Conservation (phyloP, 2,329 filamentous ascomycete genomes). For the Domatiomyces globalis region DNA sequence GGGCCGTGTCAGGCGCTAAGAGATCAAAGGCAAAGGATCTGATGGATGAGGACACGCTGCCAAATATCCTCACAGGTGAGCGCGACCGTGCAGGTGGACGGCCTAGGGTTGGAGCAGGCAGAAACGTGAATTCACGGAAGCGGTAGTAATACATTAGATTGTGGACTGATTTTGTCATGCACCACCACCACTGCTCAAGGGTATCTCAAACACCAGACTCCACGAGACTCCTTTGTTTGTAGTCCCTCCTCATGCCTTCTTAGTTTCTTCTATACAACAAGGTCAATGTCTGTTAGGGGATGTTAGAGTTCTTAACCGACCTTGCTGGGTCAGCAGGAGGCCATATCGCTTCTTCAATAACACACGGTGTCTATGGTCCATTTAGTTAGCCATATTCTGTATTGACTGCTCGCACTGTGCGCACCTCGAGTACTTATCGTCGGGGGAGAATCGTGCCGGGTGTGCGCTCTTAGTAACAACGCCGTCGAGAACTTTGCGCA, state of each 20-base stretch:
- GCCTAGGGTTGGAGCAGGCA: conserved; percentile 70
- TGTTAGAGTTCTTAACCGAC: conserved; percentile 25
- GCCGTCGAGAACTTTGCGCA: conserved; percentile 53
- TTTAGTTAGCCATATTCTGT: conserved; percentile 1
- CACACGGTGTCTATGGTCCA: conserved; percentile 58
- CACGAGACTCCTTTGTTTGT: neutral
- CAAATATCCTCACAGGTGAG: conserved; percentile 68
- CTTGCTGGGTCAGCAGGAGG: conserved; percentile 70
- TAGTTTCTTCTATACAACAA: conserved; percentile 19
- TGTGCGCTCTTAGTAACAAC: conserved; percentile 92
- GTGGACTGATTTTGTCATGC: neutral
- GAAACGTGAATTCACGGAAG: conserved; percentile 68
- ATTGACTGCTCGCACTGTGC: conserved; percentile 8
- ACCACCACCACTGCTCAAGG: neutral
- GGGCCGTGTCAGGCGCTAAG: conserved; percentile 48
- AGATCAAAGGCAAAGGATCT: conserved; percentile 61
- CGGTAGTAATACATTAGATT: conserved; percentile 19
- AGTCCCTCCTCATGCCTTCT: conserved; percentile 18
- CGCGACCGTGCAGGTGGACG: conserved; percentile 50
- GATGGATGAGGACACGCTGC: conserved; percentile 91
- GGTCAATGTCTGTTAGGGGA: conserved; percentile 7
- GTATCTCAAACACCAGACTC: neutral
- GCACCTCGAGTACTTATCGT: conserved; percentile 88
- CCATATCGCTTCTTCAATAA: conserved; percentile 89
- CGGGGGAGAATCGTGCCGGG: conserved; percentile 89